Base-by-base conservation (phyloP, 148 eudicot species). In the Rheum nobile region DNA sequence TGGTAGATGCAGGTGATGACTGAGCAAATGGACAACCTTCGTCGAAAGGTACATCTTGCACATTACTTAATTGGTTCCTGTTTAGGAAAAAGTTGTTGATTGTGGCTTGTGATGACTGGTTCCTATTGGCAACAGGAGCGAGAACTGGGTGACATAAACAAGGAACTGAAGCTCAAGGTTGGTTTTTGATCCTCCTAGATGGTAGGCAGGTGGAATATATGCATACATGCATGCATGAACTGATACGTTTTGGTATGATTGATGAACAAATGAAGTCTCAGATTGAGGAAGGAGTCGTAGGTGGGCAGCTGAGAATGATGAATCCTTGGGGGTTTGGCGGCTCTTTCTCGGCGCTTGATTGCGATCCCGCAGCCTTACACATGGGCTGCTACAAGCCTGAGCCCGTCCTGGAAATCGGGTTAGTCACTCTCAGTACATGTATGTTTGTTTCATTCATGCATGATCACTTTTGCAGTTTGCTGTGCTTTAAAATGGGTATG, bases 11-110 rank as follows among this genome's bases (percentile, higher is more conserved):
- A 91, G 52, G 80, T 88, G 46, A 83, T 90, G 90, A 75, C 80
- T 50, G 93, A 90, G 72, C 89, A 95, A 77, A 90, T 95, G 97
- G 96, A 91, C 38, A 91, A 85, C 67, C 96, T 91, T 14, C 88
- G 97, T 32, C 80, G 84, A 73, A 91, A 93, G 91, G 98, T 93
- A 83, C 41, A 31, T 50, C 8, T 8, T 52, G 55, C 17, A 17
- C n/a, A 47, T 16, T 10, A 12, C 2, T 41, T 41, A 46, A 16
- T 8, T 42, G 21, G 12, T 71, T 31, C 16, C 3, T 43, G 9
- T 46, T 24, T 38, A 72, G 2, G 55, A 43, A 43, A 29, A 48
- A n/a, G 34, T 8, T 71, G 6, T 44, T 14, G 14, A 44, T 17
- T 47, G 9, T 29, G 4, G 0, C 42, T 35, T 35, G 43, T 17